Conservation (phyloP, 1,284 basidiomycete species). For the Chondrostereum purpureum region DNA sequence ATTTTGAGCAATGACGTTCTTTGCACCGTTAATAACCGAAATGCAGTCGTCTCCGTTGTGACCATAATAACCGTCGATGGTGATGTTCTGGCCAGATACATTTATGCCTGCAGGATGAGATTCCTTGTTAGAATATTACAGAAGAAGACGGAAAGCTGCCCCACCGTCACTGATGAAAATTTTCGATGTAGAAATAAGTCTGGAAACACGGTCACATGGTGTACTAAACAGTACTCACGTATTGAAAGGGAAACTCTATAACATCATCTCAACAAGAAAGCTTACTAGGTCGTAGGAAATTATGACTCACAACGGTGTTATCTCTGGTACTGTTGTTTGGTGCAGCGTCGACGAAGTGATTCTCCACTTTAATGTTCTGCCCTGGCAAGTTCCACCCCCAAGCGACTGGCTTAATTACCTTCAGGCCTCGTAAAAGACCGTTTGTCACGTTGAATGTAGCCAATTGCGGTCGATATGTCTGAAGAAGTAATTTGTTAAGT, state of each 20-base stretch:
- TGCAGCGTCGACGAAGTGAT: slow-evolving; percentile 39
- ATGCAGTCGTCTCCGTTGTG: slow-evolving; percentile 45
- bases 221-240: slow-evolving; percentile 25
- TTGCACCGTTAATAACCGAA: slow-evolving; percentile 38
- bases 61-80: slow-evolving; percentile 36
- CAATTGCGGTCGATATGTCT: slow-evolving; percentile 38
- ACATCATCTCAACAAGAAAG: background rate
- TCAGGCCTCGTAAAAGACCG: slow-evolving; percentile 31
- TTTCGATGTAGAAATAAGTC: slow-evolving; percentile 1
- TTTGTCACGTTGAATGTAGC: slow-evolving; percentile 41
- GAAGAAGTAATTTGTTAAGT: too few species aligned
- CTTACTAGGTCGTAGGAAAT: background rate
- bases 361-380: slow-evolving; percentile 33
- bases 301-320: slow-evolving; percentile 23
- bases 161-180: slow-evolving; percentile 24
- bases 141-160: background rate
- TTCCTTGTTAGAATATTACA: too few species aligned
- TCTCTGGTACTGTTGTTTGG: slow-evolving; percentile 33
- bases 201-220: background rate
- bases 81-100: slow-evolving; percentile 34
- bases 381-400: slow-evolving; percentile 43
- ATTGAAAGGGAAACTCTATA: slow-evolving; percentile 39
- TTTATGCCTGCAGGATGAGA: slow-evolving; percentile 29
- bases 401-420: slow-evolving; percentile 43
- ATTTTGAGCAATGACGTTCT: slow-evolving; percentile 37